Evolutionary conservation across 306 rosid genomes (phyloP).

Genomic region (Herpetospermum pedunculosum): DNA sequence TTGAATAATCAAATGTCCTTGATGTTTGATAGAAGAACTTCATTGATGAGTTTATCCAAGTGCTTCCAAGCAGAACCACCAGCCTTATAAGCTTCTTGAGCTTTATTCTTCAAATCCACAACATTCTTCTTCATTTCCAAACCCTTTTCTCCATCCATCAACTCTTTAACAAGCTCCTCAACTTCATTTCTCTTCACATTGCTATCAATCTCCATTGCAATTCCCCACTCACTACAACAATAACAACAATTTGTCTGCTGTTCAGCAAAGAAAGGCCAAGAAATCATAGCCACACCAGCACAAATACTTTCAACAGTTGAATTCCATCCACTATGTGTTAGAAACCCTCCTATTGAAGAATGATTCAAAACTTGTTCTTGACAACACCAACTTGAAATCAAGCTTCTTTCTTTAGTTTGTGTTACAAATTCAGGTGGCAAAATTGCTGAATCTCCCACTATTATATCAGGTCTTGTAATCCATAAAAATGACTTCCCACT

Average conservation of each 20-base stretch:
- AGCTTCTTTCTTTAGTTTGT: slow-evolving; percentile 23
- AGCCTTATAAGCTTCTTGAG: neutral
- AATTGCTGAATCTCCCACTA: slow-evolving; percentile 13
- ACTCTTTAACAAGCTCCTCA: slow-evolving; percentile 30
- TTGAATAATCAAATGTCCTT: neutral
- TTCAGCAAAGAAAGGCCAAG: slow-evolving; percentile 36
- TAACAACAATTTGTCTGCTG: slow-evolving; percentile 20
- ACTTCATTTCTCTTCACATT: slow-evolving; percentile 30
- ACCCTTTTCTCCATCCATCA: slow-evolving; percentile 34
- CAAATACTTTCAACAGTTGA: slow-evolving; percentile 35
- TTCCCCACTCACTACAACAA: slow-evolving; percentile 28
- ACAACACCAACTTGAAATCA: slow-evolving; percentile 34
- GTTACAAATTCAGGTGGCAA: slow-evolving; percentile 16
- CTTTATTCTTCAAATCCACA: slow-evolving; percentile 5
- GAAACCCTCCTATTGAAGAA: slow-evolving; percentile 27
- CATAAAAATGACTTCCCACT: slow-evolving; percentile 26
- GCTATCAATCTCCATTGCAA: slow-evolving; percentile 27
- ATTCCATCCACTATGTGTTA: slow-evolving; percentile 10
- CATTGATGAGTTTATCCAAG: neutral
- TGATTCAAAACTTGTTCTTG: slow-evolving; percentile 42
- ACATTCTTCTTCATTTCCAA: slow-evolving; percentile 23
- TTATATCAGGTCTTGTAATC: slow-evolving; percentile 40
- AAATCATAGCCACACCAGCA: slow-evolving; percentile 27
- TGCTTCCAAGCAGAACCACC: neutral
- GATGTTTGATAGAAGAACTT: neutral